Evolutionary conservation across 164 flowering plant genomes (phyloP).

Genomic region (Kingdonia uniflora): DNA sequence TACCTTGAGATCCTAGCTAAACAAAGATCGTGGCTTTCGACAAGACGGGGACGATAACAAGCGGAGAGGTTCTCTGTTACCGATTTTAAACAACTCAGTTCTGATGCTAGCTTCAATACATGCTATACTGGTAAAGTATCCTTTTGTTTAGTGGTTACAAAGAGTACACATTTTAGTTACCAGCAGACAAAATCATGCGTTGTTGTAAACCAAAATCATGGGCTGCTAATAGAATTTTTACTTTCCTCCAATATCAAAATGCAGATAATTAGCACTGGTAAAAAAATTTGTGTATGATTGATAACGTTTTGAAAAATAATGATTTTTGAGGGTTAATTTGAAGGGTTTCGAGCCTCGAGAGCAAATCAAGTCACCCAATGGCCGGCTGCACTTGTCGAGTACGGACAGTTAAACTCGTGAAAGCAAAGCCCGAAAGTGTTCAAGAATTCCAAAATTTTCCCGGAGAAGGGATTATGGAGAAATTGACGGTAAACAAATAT

Average conservation of each 20-base stretch:
- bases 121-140: constrained; percentile 60
- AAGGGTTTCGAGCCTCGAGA: constrained; percentile 95
- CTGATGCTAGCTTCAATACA: constrained; percentile 30
- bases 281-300: no score
- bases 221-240: no score
- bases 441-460: constrained; percentile 59
- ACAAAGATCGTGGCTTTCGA: constrained; percentile 69
- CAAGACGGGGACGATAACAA: constrained; percentile 89
- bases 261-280: no score
- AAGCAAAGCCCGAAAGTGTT: constrained; percentile 65
- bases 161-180: no score
- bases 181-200: no score
- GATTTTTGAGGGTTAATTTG: neutral
- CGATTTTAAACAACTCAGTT: constrained; percentile 31
- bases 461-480: constrained; percentile 89
- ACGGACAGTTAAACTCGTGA: constrained; percentile 35
- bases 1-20: constrained; percentile 61
- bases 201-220: no score
- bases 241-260: no score
- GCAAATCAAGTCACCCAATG: constrained; percentile 94
- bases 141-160: no score
- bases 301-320: no score
- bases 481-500: constrained; percentile 52
- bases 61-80: constrained; percentile 69
- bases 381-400: constrained; percentile 75